phyloP scores from a whole-genome alignment of 176 grass and related monocot species.

The Bothriochloa decipiens region DNA sequence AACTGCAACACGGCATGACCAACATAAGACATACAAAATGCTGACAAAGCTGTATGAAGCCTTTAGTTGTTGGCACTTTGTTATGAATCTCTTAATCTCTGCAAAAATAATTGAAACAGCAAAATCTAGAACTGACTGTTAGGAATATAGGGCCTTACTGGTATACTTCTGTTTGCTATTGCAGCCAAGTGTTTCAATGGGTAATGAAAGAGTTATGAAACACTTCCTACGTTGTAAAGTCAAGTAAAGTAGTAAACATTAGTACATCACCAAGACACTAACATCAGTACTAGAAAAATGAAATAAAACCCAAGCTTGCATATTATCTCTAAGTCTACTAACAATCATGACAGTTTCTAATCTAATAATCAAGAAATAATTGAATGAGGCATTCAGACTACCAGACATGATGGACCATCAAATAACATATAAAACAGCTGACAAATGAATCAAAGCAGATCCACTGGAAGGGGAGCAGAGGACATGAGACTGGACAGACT shows the following conservation, averaged over 20 bases:
- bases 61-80: background rate
- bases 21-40: constrained; percentile 12
- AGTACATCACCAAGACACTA: background rate
- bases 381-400: constrained; percentile 15
- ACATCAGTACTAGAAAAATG: constrained; percentile 24
- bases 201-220: background rate
- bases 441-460: constrained; percentile 35
- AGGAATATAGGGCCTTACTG: background rate
- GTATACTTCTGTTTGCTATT: background rate
- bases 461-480: constrained; percentile 35
- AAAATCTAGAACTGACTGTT: constrained; percentile 19
- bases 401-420: background rate
- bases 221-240: background rate
- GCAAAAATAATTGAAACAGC: background rate
- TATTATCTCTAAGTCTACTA: constrained; percentile 17
- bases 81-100: background rate
- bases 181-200: background rate
- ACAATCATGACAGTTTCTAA: background rate
- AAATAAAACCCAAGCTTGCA: background rate
- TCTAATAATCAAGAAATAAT: constrained; percentile 3
- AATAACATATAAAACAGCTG: background rate
- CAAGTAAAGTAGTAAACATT: background rate
- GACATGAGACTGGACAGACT: constrained; percentile 53
- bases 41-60: background rate
- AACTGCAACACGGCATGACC: background rate